These are phyloP conservation scores for Penicillium sp. DNA, from an alignment of 2,329 filamentous ascomycete genomes.

Conservation along the genomic window DNA sequence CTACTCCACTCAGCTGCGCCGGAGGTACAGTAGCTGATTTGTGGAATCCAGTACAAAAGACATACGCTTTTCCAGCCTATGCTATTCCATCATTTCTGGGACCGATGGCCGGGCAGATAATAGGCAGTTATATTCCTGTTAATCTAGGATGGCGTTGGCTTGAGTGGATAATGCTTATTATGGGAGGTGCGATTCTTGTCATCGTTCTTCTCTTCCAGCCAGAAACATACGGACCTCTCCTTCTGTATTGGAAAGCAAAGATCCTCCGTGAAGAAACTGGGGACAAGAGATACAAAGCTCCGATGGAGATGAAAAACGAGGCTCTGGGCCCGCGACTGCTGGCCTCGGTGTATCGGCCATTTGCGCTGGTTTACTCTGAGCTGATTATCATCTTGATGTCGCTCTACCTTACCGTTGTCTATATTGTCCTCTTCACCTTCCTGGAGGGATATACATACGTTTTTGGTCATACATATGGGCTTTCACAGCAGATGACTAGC, in stretches of 20 bases:
- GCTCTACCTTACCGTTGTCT: constrained; percentile 24
- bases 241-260: constrained; percentile 39
- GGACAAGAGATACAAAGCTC: constrained; percentile 40
- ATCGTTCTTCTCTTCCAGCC: constrained; percentile 40
- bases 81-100: constrained; percentile 39
- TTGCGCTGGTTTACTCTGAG: constrained; percentile 41
- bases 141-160: constrained; percentile 34
- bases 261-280: constrained; percentile 34
- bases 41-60: constrained; percentile 40
- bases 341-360: constrained; percentile 30
- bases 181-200: constrained; percentile 28
- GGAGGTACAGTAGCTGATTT: constrained; percentile 42
- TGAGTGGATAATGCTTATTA: constrained; percentile 40
- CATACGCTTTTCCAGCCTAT: constrained; percentile 45
- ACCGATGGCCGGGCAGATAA: constrained; percentile 18
- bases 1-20: constrained; percentile 39
- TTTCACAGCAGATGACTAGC: constrained; percentile 40
- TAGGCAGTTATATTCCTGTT: constrained; percentile 15
- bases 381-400: constrained; percentile 24
- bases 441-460: constrained; percentile 44
- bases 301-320: constrained; percentile 35
- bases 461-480: constrained; percentile 43
- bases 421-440: constrained; percentile 29
- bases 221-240: constrained; percentile 42
- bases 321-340: constrained; percentile 34